A percentile compares a stretch with the other conserved stretches of the same genome.
Evolutionary conservation across 768 basidiomycete species (phyloP).

Genomic region (Lactarius hatsudake): DNA sequence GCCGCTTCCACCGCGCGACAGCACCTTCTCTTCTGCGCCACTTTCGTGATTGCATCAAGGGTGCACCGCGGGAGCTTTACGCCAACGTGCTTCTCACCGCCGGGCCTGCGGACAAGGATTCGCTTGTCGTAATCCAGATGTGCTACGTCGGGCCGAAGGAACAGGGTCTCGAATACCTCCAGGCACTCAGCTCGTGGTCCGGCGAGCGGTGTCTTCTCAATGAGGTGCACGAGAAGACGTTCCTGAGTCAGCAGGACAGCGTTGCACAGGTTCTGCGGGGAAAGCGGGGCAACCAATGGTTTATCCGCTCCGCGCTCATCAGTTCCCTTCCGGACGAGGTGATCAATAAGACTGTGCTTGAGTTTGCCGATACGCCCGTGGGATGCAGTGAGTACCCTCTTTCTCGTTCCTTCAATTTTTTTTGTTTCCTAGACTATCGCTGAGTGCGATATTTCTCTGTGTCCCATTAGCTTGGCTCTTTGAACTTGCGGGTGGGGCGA

Average conservation of each 20-base stretch:
- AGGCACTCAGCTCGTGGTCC: slow-evolving; percentile 86
- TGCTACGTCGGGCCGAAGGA: slow-evolving; percentile 81
- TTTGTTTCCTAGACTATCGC: not conserved
- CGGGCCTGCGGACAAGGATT: slow-evolving; percentile 79
- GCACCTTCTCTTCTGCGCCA: slow-evolving; percentile 87
- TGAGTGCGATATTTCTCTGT: not conserved
- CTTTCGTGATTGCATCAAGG: slow-evolving; percentile 90
- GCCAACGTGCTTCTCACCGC: slow-evolving; percentile 89
- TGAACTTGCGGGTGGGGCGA: slow-evolving; percentile 82
- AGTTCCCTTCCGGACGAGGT: slow-evolving; percentile 83
- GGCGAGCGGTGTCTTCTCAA: slow-evolving; percentile 84
- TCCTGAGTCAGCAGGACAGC: slow-evolving; percentile 87
- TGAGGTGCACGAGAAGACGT: slow-evolving; percentile 88
- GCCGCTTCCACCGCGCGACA: slow-evolving; percentile 84
- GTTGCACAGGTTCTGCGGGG: slow-evolving; percentile 87
- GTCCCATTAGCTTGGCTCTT: slow-evolving; percentile 76
- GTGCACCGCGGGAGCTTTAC: slow-evolving; percentile 83
- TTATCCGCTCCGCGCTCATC: slow-evolving; percentile 82
- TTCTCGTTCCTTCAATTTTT: not conserved
- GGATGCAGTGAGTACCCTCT: slow-evolving; percentile 74
- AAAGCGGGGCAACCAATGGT: slow-evolving; percentile 84
- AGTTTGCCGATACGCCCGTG: slow-evolving; percentile 80
- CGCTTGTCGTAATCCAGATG: slow-evolving; percentile 87
- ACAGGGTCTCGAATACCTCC: slow-evolving; percentile 71
- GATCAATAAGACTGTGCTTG: slow-evolving; percentile 75